These are phyloP conservation scores for Dictyostelium purpureum DNA, from an alignment of 78 protist species.

Conservation along the genomic window DNA sequence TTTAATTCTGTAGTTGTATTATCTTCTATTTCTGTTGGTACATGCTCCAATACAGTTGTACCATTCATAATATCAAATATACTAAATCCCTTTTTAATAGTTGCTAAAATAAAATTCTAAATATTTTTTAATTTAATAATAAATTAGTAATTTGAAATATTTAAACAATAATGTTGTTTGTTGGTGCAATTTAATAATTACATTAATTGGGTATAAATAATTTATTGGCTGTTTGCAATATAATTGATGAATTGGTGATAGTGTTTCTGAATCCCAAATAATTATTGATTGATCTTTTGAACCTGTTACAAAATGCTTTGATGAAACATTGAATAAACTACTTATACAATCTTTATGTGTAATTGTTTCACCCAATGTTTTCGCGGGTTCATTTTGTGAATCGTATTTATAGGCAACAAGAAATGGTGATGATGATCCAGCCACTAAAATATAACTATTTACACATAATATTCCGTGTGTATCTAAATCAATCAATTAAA, in stretches of 20 bases:
- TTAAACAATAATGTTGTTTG: no score
- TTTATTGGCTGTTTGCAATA: slow-evolving; percentile 23
- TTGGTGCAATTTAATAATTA: no score
- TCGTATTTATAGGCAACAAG: slow-evolving; percentile 32
- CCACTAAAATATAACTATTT: slow-evolving; percentile 23
- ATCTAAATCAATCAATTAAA: no score
- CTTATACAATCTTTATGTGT: slow-evolving; percentile 39
- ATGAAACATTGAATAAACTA: slow-evolving; percentile 39
- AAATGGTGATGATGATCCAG: slow-evolving; percentile 9
- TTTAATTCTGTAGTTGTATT: neutral
- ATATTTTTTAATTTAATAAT: neutral
- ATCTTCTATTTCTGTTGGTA: neutral
- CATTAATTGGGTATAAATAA: slow-evolving; percentile 26
- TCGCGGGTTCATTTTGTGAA: neutral
- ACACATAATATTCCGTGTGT: slow-evolving; percentile 54
- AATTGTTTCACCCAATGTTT: neutral
- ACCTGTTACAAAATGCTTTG: slow-evolving; percentile 37
- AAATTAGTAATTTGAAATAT: neutral
- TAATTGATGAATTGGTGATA: neutral
- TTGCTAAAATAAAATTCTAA: slow-evolving; percentile 33
- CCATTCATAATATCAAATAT: slow-evolving; percentile 45
- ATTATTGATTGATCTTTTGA: slow-evolving; percentile 51
- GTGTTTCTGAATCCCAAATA: slow-evolving; percentile 30
- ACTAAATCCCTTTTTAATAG: slow-evolving; percentile 38
- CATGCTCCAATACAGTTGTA: slow-evolving; percentile 1